Conservation (phyloP, 345 rosid genomes). For the Camelina neglecta region DNA sequence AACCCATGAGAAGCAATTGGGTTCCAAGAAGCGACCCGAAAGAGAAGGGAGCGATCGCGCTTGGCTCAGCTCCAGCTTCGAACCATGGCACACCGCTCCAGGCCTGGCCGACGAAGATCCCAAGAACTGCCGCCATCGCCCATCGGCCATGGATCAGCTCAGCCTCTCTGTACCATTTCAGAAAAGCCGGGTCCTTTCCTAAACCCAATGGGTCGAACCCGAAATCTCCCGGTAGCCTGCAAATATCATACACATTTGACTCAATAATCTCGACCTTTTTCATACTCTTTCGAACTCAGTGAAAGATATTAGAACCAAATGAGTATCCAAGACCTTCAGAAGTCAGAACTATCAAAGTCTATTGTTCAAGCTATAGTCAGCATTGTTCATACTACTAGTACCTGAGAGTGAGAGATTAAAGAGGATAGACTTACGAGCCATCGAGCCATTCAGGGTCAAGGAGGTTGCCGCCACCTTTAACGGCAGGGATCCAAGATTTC, state of each 20-base stretch:
- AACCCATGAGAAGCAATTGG: conserved; percentile 94
- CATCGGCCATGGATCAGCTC: conserved; percentile 98
- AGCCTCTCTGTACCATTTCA: conserved; percentile 97
- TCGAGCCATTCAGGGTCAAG: conserved; percentile 98
- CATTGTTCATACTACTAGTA: background rate
- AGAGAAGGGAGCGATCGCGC: conserved; percentile 88
- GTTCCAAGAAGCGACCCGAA: conserved; percentile 88
- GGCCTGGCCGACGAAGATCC: conserved; percentile 91
- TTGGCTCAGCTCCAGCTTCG: conserved; percentile 93
- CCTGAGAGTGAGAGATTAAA: background rate
- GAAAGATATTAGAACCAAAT: background rate
- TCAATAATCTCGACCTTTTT: background rate
- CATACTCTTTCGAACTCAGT: background rate
- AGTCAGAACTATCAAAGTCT: background rate
- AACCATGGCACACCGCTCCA: conserved; percentile 99
- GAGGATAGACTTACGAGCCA: conserved; percentile 82
- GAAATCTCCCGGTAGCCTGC: conserved; percentile 93
- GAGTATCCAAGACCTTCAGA: background rate
- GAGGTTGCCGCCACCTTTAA: conserved; percentile 87
- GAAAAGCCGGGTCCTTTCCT: conserved; percentile 98
- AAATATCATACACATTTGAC: background rate
- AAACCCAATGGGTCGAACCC: conserved; percentile 96
- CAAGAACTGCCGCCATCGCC: conserved; percentile 94
- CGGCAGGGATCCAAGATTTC: conserved; percentile 96
- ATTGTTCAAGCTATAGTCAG: background rate